Base-by-base conservation (phyloP, 768 basidiomycete species). In the Amyloporia xantha region DNA sequence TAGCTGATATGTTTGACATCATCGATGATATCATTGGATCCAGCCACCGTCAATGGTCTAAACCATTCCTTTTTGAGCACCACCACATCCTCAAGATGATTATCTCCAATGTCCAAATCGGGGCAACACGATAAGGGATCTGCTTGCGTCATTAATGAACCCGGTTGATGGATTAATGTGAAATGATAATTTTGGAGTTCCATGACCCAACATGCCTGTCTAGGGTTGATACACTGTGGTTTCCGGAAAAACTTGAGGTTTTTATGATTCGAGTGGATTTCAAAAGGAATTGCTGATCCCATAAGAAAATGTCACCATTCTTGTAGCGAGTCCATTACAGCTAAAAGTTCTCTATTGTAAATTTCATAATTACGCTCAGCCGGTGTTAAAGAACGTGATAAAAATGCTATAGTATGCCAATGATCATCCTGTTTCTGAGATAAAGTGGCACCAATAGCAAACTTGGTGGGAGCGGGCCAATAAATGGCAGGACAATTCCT, bases 341-440 rank as follows among this genome's bases (percentile, higher is more conserved):
- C 72, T 1, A 78, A 63, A 0, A 79, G 48, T 57, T 82, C 78
- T 48, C 68, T 68, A 54, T 81, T 65, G 47, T 72, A 62, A 28
- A 67, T 66, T n/a, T 71, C 62, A 54, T 79, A 79, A 53, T 78
- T 77, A 1, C 58, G 41, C 56, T 79, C 71, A 0, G 68, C 61
- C 0, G 48, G 43, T 0, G 43, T 56, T 0, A 74, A 46, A 3
- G 59, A 54, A 4, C 64, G 61, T 0, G 70, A 75, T 3, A 60
- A 52, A 50, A 67, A 78, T 0, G 65, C 71, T 15, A 76, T 54
- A 0, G 75, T 73, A 2, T 62, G 60, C 60, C 64, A 70, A 15
- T 43, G 48, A 11, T 59, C 50, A 4, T 47, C 27, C 11, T 47
- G 42, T 4, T 47, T 39, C 27, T 56, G 56, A 5, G 47, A 49